Conservation (phyloP, 2,329 filamentous ascomycete genomes). For the Colletotrichum agaves region DNA sequence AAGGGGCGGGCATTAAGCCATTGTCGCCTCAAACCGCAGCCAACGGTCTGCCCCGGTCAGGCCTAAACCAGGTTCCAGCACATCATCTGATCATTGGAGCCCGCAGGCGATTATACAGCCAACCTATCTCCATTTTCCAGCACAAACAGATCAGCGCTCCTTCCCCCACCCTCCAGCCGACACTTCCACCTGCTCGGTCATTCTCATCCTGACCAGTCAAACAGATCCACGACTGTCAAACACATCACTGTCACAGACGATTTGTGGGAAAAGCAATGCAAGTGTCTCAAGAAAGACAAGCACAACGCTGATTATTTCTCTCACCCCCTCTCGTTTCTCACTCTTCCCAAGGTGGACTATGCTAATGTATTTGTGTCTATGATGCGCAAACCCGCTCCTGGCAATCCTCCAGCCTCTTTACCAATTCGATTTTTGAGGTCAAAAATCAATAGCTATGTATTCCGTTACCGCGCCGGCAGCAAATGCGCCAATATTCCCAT, state of each 20-base stretch:
- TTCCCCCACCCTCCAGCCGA: neutral
- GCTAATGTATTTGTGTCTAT: neutral
- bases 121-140: no score
- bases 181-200: no score
- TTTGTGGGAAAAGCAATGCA: no score
- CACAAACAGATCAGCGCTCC: neutral
- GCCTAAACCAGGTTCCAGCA: no score
- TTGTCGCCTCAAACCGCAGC: no score
- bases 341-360: neutral
- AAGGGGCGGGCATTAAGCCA: no score
- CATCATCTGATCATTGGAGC: neutral
- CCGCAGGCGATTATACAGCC: no score
- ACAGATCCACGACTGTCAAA: neutral
- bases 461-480: neutral
- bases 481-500: neutral
- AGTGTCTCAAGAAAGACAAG: neutral
- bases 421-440: neutral
- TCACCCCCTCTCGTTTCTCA: no score
- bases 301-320: neutral
- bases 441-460: neutral
- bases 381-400: neutral
- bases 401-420: neutral
- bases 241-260: neutral
- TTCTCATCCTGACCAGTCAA: neutral
- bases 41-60: no score